These are phyloP conservation scores for Sinapis alba DNA, from an alignment of 441 rosid genomes.

Conservation along the genomic window DNA sequence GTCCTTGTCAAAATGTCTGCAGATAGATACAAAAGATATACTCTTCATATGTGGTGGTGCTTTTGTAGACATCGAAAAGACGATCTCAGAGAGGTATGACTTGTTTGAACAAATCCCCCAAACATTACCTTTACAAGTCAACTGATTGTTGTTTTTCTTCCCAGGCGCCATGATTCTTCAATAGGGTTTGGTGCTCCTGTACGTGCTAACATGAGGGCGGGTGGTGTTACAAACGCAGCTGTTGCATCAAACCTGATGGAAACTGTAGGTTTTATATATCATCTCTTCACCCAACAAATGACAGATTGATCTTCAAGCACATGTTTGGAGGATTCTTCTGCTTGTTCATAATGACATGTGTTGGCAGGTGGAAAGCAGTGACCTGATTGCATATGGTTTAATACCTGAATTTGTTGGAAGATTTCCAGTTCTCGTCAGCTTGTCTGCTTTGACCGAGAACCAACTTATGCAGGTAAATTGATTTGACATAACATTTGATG, in stretches of 20 bases:
- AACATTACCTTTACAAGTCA: not conserved
- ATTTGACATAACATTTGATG: not conserved
- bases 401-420: constrained; percentile 99
- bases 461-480: constrained; percentile 86
- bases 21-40: constrained; percentile 98
- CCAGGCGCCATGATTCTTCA: constrained; percentile 96
- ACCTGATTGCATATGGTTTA: constrained; percentile 93
- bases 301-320: not conserved
- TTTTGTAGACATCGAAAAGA: constrained; percentile 92
- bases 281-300: constrained; percentile 13
- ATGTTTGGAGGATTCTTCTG: no score
- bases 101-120: not conserved
- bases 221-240: constrained; percentile 75
- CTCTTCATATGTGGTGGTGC: constrained; percentile 99
- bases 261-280: constrained; percentile 55
- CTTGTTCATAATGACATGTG: no score
- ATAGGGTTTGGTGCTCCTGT: constrained; percentile 98
- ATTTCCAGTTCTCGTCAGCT: constrained; percentile 94
- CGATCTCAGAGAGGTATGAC: constrained; percentile 91
- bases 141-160: constrained; percentile 17
- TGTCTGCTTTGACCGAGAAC: constrained; percentile 88
- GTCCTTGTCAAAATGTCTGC: constrained; percentile 22
- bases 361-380: constrained; percentile 92
- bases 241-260: constrained; percentile 89
- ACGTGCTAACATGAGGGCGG: constrained; percentile 93